phyloP scores from a whole-genome alignment of 805 yeast genomes.

The Saturnispora bothae region DNA sequence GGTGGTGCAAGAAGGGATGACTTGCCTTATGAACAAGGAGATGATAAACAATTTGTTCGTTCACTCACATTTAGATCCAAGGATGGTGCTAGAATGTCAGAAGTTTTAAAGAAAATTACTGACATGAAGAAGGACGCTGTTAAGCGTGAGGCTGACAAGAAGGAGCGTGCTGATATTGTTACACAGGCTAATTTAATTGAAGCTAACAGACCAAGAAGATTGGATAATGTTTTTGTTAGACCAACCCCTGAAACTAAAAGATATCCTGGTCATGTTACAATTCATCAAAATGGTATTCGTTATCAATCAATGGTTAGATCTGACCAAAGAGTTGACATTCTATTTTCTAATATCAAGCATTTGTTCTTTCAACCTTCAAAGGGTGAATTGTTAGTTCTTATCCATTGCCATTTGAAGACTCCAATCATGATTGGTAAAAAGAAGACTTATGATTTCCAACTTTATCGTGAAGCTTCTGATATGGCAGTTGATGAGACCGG shows the following conservation, averaged over 20 bases:
- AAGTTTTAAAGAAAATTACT: conserved; percentile 78
- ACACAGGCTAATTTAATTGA: conserved; percentile 83
- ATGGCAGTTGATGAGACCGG: conserved; percentile 96
- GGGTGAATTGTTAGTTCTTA: conserved; percentile 84
- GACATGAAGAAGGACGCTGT: conserved; percentile 88
- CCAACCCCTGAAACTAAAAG: conserved; percentile 98
- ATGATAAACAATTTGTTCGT: conserved; percentile 78
- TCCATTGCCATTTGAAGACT: conserved; percentile 84
- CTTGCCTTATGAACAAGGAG: conserved; percentile 82
- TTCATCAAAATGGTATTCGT: conserved; percentile 93
- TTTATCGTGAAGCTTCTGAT: conserved; percentile 93
- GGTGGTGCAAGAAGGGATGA: conserved; percentile 54
- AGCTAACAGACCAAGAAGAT: conserved; percentile 72
- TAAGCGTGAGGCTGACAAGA: conserved; percentile 82
- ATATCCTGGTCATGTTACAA: conserved; percentile 79
- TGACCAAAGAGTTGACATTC: conserved; percentile 79
- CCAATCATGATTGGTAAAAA: conserved; percentile 94
- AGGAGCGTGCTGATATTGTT: conserved; percentile 88
- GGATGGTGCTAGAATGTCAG: conserved; percentile 84
- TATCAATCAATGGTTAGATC: conserved; percentile 78
- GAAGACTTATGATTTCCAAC: conserved; percentile 91
- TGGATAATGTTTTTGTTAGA: conserved; percentile 82
- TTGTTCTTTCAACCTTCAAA: conserved; percentile 93
- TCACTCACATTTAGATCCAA: conserved; percentile 80
- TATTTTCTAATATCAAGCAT: conserved; percentile 86